A percentile compares a stretch with the other conserved stretches of the same genome.
Evolutionary conservation across 352 stramenopile species (phyloP).

Genomic region (Phytophthora pisi): DNA sequence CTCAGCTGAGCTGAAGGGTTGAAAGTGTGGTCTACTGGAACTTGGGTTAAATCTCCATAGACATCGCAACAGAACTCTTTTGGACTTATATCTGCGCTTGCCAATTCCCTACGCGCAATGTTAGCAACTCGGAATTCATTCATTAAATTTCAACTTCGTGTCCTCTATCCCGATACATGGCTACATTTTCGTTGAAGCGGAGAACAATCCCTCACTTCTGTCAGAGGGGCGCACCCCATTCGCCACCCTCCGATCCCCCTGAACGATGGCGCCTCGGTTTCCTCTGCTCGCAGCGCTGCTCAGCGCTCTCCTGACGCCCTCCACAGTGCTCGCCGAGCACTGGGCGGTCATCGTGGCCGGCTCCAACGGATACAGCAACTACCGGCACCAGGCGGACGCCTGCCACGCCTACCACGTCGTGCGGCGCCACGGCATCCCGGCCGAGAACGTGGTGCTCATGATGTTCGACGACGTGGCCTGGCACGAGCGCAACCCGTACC

Average conservation of each 20-base stretch:
- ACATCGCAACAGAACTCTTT: background rate
- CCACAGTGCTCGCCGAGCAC: slow-evolving; percentile 53
- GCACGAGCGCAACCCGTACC: slow-evolving; percentile 84
- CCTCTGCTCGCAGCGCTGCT: slow-evolving; percentile 10
- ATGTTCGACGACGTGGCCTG: slow-evolving; percentile 92
- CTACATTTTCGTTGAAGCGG: slow-evolving; percentile 27
- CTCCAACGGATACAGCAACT: slow-evolving; percentile 91
- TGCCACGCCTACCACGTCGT: slow-evolving; percentile 93
- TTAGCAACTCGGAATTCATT: too few species aligned
- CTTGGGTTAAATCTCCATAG: background rate
- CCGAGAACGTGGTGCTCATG: slow-evolving; percentile 92
- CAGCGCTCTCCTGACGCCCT: slow-evolving; percentile 18
- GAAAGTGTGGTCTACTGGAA: too few species aligned
- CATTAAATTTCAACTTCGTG: too few species aligned
- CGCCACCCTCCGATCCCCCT: background rate
- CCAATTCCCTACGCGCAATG: too few species aligned
- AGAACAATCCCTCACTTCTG: slow-evolving; percentile 10
- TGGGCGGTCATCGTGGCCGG: slow-evolving; percentile 92
- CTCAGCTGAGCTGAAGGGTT: too few species aligned
- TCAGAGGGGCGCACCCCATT: slow-evolving; percentile 10
- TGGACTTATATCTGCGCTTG: too few species aligned
- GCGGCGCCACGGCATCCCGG: slow-evolving; percentile 83
- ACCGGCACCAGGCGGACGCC: slow-evolving; percentile 90
- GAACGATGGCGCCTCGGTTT: slow-evolving; percentile 11
- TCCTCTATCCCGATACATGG: slow-evolving; percentile 24